phyloP scores from a whole-genome alignment of 257 asterid species.

The Asclepias syriaca region DNA sequence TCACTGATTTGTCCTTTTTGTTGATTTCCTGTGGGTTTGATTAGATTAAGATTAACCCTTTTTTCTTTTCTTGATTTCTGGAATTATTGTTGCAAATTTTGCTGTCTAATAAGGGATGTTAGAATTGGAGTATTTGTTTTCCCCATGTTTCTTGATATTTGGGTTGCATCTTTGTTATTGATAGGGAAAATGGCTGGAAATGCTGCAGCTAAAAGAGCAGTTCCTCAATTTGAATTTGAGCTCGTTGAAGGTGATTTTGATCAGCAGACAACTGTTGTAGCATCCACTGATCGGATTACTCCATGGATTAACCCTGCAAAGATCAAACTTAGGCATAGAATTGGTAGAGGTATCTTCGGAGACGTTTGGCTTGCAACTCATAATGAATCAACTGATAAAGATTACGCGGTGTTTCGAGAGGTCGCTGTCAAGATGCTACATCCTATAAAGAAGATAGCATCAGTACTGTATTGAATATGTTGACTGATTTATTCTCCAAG shows the following conservation, averaged over 20 bases:
- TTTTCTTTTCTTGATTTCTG: background rate
- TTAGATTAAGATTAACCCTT: background rate
- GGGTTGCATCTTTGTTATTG: background rate
- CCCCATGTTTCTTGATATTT: background rate
- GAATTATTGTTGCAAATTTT: background rate
- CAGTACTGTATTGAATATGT: conserved; percentile 43
- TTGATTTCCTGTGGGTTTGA: background rate
- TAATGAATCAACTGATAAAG: conserved; percentile 41
- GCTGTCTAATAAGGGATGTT: background rate
- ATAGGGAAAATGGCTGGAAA: conserved; percentile 63
- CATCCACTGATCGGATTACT: conserved; percentile 37
- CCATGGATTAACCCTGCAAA: conserved; percentile 69
- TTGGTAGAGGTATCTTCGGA: conserved; percentile 83
- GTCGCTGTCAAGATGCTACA: conserved; percentile 79
- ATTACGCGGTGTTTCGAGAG: conserved; percentile 67
- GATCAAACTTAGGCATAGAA: conserved; percentile 72
- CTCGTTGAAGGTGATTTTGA: conserved; percentile 61
- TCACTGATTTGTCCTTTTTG: background rate
- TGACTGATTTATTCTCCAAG: conserved; percentile 44
- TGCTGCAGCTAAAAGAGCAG: conserved; percentile 37
- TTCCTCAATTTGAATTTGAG: conserved; percentile 58
- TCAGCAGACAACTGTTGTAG: conserved; percentile 29
- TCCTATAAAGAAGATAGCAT: conserved; percentile 52
- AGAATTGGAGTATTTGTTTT: background rate
- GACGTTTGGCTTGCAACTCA: conserved; percentile 89